Conservation (phyloP, 1,284 basidiomycete genomes). For the Blastosporella zonata region DNA sequence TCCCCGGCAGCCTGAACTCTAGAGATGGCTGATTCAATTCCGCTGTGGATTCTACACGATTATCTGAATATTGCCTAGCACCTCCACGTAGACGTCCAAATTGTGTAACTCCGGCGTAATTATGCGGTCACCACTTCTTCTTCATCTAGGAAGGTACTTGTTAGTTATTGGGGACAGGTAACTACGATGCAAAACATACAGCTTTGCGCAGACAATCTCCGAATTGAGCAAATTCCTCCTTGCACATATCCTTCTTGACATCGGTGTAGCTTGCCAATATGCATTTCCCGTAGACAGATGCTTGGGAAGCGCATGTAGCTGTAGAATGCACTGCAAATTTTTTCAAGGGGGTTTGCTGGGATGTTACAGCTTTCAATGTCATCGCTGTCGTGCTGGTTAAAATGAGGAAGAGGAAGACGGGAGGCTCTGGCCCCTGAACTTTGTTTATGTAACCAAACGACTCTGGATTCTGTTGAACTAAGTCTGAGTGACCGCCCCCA, state of each 20-base stretch:
- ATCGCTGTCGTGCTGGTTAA: conserved; percentile 21
- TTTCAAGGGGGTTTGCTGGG: conserved; percentile 48
- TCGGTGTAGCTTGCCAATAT: conserved; percentile 75
- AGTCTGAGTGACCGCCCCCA: neutral
- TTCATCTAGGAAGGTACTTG: conserved; percentile 52
- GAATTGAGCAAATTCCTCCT: conserved; percentile 75
- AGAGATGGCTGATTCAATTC: conserved; percentile 19
- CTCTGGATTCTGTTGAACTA: too few species aligned
- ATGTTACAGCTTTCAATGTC: conserved; percentile 19
- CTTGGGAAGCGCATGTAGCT: conserved; percentile 65
- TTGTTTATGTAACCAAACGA: too few species aligned
- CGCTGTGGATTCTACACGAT: conserved; percentile 4
- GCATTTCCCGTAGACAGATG: conserved; percentile 76
- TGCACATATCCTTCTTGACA: conserved; percentile 73
- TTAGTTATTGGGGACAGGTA: neutral
- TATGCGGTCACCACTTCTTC: conserved; percentile 59
- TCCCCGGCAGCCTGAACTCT: conserved; percentile 33
- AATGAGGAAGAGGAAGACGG: too few species aligned
- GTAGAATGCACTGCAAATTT: conserved; percentile 67
- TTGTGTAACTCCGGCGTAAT: neutral
- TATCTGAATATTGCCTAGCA: too few species aligned
- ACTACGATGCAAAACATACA: conserved; percentile 37
- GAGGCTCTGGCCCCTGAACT: too few species aligned
- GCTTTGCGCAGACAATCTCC: conserved; percentile 68
- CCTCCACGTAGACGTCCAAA: too few species aligned